Conservation (phyloP, 176 grass and related monocot genomes). For the Oryza nivara region DNA sequence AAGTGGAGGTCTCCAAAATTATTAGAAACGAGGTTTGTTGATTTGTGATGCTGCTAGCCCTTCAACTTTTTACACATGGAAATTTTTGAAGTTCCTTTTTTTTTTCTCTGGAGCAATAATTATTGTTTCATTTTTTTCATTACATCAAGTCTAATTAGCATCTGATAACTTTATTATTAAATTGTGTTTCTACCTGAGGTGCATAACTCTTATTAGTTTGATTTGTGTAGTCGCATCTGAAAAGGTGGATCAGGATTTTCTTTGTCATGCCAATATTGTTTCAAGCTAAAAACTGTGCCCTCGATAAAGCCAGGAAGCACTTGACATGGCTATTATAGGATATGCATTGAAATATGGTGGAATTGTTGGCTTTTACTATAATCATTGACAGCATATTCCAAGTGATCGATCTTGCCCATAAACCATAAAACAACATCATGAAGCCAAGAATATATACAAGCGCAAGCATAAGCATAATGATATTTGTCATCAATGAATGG, state of each 20-base stretch:
- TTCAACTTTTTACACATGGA: conserved; percentile 1
- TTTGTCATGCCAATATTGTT: neutral
- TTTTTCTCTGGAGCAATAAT: neutral
- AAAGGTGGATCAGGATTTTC: conserved; percentile 24
- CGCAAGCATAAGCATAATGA: neutral
- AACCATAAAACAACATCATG: neutral
- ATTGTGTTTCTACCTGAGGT: conserved; percentile 5
- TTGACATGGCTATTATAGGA: neutral
- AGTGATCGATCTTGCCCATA: neutral
- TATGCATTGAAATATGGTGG: neutral
- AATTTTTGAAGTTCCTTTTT: neutral
- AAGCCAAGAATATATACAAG: neutral
- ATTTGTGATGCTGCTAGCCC: conserved; percentile 27
- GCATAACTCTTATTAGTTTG: neutral
- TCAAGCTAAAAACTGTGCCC: neutral
- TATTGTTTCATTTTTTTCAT: neutral
- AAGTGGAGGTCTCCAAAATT: conserved; percentile 77
- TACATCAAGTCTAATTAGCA: neutral
- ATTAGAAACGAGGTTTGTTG: conserved; percentile 82
- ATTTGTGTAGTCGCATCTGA: neutral
- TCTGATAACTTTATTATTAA: neutral
- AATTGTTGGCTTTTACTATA: neutral
- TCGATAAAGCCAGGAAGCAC: conserved; percentile 10
- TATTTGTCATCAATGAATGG: neutral
- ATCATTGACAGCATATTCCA: neutral